A percentile compares a stretch with the other conserved stretches of the same genome.
Conservation (phyloP, 2,329 filamentous ascomycete species). For the Pseudofabraea citricarpa region DNA sequence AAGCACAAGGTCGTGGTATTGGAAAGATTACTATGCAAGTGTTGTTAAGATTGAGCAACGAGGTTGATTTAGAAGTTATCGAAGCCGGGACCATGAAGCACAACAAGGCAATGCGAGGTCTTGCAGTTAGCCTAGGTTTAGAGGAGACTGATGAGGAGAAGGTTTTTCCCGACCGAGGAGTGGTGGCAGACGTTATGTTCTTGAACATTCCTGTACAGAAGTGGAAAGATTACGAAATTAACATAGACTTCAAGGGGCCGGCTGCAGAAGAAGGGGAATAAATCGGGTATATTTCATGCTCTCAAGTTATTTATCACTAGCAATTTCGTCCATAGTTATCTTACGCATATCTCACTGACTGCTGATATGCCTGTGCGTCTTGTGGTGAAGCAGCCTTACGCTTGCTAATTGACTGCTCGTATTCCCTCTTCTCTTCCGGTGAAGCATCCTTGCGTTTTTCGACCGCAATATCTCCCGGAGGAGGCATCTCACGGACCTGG, state of each 20-base stretch:
- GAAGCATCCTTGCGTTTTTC: constrained; percentile 18
- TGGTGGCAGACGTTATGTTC: constrained; percentile 20
- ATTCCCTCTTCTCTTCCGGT: constrained; percentile 5
- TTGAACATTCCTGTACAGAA: constrained; percentile 4
- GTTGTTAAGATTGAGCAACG: constrained; percentile 11
- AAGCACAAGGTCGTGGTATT: constrained; percentile 6
- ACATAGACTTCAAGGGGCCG: not conserved
- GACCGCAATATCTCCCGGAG: constrained; percentile 68
- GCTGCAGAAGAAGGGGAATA: too few species aligned
- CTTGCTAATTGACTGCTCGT: too few species aligned
- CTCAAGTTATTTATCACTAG: too few species aligned
- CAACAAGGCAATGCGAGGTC: constrained; percentile 10
- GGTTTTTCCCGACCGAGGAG: constrained; percentile 20
- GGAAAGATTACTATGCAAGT: constrained; percentile 7
- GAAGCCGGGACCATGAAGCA: constrained; percentile 11
- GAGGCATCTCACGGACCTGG: constrained; percentile 54
- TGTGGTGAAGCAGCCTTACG: too few species aligned
- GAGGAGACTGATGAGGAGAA: constrained; percentile 22
- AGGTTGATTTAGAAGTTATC: constrained; percentile 8
- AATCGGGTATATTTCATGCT: too few species aligned
- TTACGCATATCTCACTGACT: too few species aligned
- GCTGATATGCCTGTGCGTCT: too few species aligned
- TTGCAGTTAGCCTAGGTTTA: constrained; percentile 10
- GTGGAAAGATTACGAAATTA: not conserved
- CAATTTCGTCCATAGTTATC: too few species aligned